Percentiles rank a stretch among this genome's conserved stretches.
Conservation (phyloP, 106 monocot species). For the Acorus calamus region DNA sequence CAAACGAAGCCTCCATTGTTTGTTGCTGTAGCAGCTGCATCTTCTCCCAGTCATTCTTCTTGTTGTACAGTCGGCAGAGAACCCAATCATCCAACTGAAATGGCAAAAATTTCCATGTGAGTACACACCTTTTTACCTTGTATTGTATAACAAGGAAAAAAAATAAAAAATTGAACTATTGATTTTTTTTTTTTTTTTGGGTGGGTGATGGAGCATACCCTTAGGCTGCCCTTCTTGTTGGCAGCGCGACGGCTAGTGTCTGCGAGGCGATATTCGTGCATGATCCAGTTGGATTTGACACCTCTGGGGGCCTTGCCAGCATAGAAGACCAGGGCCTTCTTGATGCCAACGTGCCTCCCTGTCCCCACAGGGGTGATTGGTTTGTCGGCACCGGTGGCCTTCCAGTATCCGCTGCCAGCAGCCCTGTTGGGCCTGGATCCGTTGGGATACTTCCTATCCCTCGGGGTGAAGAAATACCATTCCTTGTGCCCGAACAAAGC, state of each 20-base stretch:
- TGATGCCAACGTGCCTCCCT: not conserved
- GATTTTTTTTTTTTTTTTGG: too few relatives aligned
- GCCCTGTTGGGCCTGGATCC: constrained; percentile 6
- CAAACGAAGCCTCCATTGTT: constrained; percentile 1
- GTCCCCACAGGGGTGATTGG: not conserved
- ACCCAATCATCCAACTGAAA: constrained; percentile 36
- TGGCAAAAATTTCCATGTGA: not conserved
- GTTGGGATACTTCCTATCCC: constrained; percentile 12
- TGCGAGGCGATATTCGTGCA: constrained; percentile 9
- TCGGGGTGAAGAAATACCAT: constrained; percentile 15
- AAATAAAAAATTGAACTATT: too few relatives aligned
- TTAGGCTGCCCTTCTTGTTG: not conserved
- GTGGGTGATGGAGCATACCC: not conserved
- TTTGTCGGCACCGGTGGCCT: constrained; percentile 9
- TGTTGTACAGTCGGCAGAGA: constrained; percentile 34
- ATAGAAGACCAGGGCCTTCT: constrained; percentile 10
- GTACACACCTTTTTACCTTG: not conserved
- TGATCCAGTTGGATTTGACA: constrained; percentile 5
- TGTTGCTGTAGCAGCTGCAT: constrained; percentile 2
- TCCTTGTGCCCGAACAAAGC: constrained; percentile 5
- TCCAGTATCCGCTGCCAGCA: constrained; percentile 6
- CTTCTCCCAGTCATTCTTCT: constrained; percentile 34
- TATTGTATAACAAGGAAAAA: too few relatives aligned
- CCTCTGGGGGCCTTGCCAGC: constrained; percentile 6
- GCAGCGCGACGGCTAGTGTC: not conserved